Evolutionary conservation across 2,329 filamentous ascomycete species (phyloP), one percentile per base, ranked within the genome.

Genomic region (Clarireedia monteithiana): DNA sequence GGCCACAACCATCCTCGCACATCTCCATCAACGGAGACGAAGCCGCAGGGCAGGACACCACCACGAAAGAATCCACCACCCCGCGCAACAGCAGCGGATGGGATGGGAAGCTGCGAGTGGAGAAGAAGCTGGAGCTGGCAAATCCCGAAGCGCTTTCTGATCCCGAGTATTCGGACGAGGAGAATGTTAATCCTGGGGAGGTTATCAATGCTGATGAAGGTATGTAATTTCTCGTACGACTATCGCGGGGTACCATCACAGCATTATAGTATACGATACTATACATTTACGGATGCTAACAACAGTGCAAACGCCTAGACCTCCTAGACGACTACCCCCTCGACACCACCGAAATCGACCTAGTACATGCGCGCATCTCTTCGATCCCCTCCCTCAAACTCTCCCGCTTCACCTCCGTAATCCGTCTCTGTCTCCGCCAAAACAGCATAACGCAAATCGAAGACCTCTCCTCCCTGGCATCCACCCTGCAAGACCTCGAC

Each of bases 111-210:
- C 77, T 92, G 58, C 80, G 89, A 40, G 73, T 96, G 50, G 84
- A 88, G 59, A 55, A 55, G 65, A 85, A 81, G 67, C 78, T 84
- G 2, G 75, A 82, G 34, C 74, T 95, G 48, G 76, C 80, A 24
- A 95, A 95, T 66, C 87, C 89, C 2, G 89, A 94, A 67, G 89
- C 88, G 9, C 72, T 95, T 51, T 88, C 87, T 45, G 91, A 96
- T 66, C 83, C 88, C 0, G 91, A 96, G 56, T 90, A 92, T 68
- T 94, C 89, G 15, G 91, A 89, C 62, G 81, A 84, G 10, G 81
- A 84, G 59, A 81, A 85, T 58, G 78, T 85, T 20, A 73, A 88
- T 59, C 82, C 82, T 0, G 85, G 86, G 50, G 87, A 95, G 57
- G 77, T 86, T 67, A 90, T 95, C 57, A 78, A 81, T 26, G 87